Percentiles rank a stretch among this genome's conserved stretches.
Evolutionary conservation across 148 eudicot species (phyloP).

Genomic region (Rhododendron ovatum): DNA sequence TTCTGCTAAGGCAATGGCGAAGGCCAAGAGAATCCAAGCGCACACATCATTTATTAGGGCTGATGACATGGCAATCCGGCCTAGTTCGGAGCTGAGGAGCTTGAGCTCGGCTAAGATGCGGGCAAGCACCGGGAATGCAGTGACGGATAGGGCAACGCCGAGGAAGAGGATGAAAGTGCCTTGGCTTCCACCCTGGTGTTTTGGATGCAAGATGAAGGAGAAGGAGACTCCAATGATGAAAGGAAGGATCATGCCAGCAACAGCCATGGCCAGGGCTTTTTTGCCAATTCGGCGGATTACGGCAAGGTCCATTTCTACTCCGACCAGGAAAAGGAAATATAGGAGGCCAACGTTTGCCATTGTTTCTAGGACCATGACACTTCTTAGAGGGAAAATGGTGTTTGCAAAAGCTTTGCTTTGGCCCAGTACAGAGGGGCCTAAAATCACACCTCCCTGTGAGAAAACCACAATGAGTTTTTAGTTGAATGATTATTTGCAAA

Average conservation of each 20-base stretch:
- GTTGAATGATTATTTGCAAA: not conserved
- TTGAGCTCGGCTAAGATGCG: constrained; percentile 74
- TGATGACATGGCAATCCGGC: constrained; percentile 63
- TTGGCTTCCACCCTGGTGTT: not conserved
- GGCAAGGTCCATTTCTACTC: constrained; percentile 61
- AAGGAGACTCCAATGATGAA: constrained; percentile 47
- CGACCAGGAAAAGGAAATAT: constrained; percentile 65
- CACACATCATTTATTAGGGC: constrained; percentile 64
- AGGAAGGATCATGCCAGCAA: constrained; percentile 63
- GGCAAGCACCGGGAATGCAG: constrained; percentile 72
- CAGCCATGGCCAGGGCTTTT: constrained; percentile 49
- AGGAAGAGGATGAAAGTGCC: constrained; percentile 55
- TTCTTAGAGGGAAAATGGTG: constrained; percentile 49
- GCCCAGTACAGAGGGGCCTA: constrained; percentile 68
- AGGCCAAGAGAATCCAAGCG: constrained; percentile 65
- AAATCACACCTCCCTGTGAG: constrained; percentile 57
- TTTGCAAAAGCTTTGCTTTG: constrained; percentile 25
- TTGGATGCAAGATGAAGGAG: constrained; percentile 25
- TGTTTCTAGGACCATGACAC: constrained; percentile 68
- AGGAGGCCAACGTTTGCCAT: constrained; percentile 72
- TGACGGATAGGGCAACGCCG: constrained; percentile 60
- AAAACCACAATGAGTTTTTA: not conserved
- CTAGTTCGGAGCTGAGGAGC: constrained; percentile 62
- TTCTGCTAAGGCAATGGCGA: constrained; percentile 65
- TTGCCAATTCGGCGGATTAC: constrained; percentile 44